Base-by-base conservation (phyloP, 768 basidiomycete genomes). In the Collybiopsis luxurians region DNA sequence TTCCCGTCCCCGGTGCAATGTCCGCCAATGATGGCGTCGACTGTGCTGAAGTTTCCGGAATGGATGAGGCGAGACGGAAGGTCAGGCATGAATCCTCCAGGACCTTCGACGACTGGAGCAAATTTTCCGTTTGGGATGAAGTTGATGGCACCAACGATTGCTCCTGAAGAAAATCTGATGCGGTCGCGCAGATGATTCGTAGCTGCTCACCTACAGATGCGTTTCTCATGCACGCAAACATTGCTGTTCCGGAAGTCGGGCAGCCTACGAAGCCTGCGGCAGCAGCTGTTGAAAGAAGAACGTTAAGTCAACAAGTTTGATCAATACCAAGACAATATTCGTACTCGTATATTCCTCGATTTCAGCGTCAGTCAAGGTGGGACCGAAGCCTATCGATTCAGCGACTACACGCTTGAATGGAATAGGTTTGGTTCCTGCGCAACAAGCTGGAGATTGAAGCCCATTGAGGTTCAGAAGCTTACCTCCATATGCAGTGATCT, bases 1-100 rank as follows among this genome's bases (percentile, higher is more conserved):
- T 69, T 72, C 4, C 76, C 75, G 53, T 78, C 76, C 17, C 75
- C 75, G 0, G 74, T 73, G 53, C 75, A 77, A 56, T 78, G 76
- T 4, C 75, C 75, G n/a, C 70, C 75, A 7, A 72, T 62, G 38
- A 72, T 69, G 17, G 50, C 10, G 9, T 75, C 71, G 1, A 75
- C 70, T 9, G 61, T 53, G 44, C 46, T 66, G 52, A 75, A 72
- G 17, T 66, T 69, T 11, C 73, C 71, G 7, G 60, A 42, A 10
- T 66, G 49, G 40, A 77, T 73, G 12, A 75, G 65, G 17, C 66
- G 66, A 15, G 75, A 72, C 5, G 75, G 73, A 39, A 73, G 67
- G 36, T 71, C 72, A 5, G 73, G 67, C 17, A 72, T 63, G 61
- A 72, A 70, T 1, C 64, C 70, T 4, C 27, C 45, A 19, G 66